Evolutionary conservation across 371 early-diverging fungal species (phyloP), one percentile per base, ranked within the genome.

Genomic region (Rhizopus microsporus): DNA sequence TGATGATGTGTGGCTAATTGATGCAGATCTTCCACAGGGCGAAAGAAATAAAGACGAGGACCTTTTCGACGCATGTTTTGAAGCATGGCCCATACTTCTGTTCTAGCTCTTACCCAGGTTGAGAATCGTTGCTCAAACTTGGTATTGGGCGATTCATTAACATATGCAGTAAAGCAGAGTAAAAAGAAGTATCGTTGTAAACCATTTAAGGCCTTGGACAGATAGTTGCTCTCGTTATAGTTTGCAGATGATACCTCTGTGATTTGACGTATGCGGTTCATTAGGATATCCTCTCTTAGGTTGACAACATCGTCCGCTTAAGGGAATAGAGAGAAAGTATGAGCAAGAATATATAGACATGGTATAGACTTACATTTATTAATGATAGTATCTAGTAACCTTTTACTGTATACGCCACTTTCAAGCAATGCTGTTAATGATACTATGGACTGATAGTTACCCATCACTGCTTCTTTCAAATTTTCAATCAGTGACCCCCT

Each of bases 101-200:
- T 74, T 7, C 87, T 68, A 10, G 60, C 54, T 48, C 68, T 65
- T 5, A 88, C 68, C 88, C 88, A 88, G 17, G 69, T 62, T 8
- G 77, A 74, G 55, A 89, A 88, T 4, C 75, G 48, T 7, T 56
- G 58, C 31, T 68, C 63, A 45, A 82, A 79, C n/a, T 65, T 70
- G 5, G 68, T 58, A 29, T 75, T 67, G 15, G 71, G 63, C 0
- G 76, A 63, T 44, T 85, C 81, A 34, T 76, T 73, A 12, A 86
- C 78, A 63, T 85, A 88, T 3, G 82, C 67, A 0, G 86, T 77
- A 53, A 89, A 83, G 34, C 83, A 77, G 0, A 89, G 57, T 15
- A 89, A 59, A 54, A 82, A 87, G 51, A 86, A 84, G 62, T 89
- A 89, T 1, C 88, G 71, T 53, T 88, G 88, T 37, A 89, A 59